Percentiles rank a stretch among this genome's conserved stretches.
Conservation (phyloP, 768 basidiomycete species). For the Cubamyces sp. region DNA sequence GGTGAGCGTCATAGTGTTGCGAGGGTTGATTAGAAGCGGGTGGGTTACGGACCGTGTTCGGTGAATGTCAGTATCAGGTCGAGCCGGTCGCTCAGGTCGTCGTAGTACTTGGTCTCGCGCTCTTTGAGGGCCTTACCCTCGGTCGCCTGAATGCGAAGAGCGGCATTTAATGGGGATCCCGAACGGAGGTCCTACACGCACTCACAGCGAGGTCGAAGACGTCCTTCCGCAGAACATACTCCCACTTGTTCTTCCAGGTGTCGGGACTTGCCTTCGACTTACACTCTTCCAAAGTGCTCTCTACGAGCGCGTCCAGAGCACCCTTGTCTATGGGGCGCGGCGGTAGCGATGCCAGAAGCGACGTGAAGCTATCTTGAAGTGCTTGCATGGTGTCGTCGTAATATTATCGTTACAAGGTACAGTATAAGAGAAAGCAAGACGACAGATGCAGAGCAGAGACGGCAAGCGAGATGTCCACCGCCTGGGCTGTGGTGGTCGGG, state of each 20-base stretch:
- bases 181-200: conserved; percentile 22
- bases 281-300: conserved; percentile 47
- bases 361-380: conserved; percentile 53
- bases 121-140: conserved; percentile 70
- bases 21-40: conserved; percentile 1
- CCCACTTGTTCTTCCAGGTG: conserved; percentile 74
- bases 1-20: conserved; percentile 6
- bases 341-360: conserved; percentile 57
- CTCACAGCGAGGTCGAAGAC: conserved; percentile 73
- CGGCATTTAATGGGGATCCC: not conserved
- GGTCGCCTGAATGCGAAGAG: conserved; percentile 47
- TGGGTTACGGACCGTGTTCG: conserved; percentile 61
- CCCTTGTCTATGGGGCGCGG: conserved; percentile 52
- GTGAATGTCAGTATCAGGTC: conserved; percentile 79
- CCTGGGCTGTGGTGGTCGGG: not conserved
- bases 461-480: not conserved
- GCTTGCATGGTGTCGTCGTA: conserved; percentile 45
- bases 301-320: conserved; percentile 54
- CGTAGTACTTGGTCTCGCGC: conserved; percentile 59
- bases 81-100: conserved; percentile 59
- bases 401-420: not conserved
- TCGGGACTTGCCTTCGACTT: conserved; percentile 51
- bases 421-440: not conserved
- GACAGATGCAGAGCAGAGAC: not conserved
- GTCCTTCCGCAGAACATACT: conserved; percentile 70